Percentiles rank a stretch among this genome's conserved stretches.
Evolutionary conservation across 2,329 filamentous ascomycete species (phyloP).

Genomic region (Huntiella abstrusa): DNA sequence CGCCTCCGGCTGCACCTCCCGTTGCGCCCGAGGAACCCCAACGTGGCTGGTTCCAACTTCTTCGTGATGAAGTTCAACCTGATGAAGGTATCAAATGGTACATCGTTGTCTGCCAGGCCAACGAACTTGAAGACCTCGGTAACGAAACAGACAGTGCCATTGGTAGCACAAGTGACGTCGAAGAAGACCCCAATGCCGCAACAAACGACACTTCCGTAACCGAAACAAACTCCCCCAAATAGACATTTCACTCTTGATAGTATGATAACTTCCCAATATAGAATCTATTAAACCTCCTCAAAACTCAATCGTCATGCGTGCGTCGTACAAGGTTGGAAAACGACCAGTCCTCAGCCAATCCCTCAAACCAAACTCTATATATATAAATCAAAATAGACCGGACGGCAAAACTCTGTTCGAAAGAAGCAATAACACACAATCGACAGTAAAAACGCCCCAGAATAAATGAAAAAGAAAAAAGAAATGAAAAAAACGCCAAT

Average conservation of each 20-base stretch:
- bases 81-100: slow-evolving; percentile 41
- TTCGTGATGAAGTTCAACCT: slow-evolving; percentile 38
- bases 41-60: slow-evolving; percentile 32
- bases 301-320: neutral
- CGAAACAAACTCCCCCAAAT: neutral
- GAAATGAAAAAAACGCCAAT: slow-evolving; percentile 3
- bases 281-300: neutral
- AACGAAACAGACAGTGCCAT: slow-evolving; percentile 24
- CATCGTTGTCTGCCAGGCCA: slow-evolving; percentile 42
- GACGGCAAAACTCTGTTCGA: neutral
- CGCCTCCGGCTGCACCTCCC: neutral
- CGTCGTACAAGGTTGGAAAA: neutral
- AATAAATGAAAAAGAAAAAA: neutral
- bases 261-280: neutral
- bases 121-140: slow-evolving; percentile 27
- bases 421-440: slow-evolving; percentile 4
- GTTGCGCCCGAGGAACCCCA: slow-evolving; percentile 12
- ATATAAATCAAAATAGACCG: too few relatives aligned
- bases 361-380: too few relatives aligned
- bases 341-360: too few relatives aligned
- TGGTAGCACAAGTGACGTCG: slow-evolving; percentile 2
- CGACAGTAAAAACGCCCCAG: neutral
- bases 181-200: slow-evolving; percentile 15
- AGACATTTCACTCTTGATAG: neutral
- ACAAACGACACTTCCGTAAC: neutral